Conservation (phyloP, 495 filamentous ascomycete genomes). For the Xylaria palmicola region DNA sequence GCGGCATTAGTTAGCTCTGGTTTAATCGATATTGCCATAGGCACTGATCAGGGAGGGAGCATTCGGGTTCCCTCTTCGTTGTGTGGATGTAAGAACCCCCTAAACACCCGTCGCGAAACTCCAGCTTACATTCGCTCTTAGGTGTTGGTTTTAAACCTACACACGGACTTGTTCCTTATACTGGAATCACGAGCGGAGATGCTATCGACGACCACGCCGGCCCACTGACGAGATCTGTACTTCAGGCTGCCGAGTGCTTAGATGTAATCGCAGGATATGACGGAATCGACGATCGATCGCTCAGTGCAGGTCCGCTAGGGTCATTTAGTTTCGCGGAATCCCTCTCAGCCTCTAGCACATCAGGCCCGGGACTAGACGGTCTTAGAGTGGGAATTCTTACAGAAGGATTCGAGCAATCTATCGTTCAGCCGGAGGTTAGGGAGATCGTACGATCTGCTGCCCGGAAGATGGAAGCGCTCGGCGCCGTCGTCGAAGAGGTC, state of each 20-base stretch:
- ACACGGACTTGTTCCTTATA: conserved; percentile 50
- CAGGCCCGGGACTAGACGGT: conserved; percentile 32
- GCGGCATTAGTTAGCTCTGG: conserved; percentile 73
- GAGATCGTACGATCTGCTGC: conserved; percentile 41
- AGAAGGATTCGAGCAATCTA: conserved; percentile 41
- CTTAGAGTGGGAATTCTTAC: conserved; percentile 47
- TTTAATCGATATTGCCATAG: conserved; percentile 72
- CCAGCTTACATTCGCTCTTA: conserved; percentile 22
- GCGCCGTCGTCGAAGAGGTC: conserved; percentile 49
- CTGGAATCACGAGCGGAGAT: conserved; percentile 40
- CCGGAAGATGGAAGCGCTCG: conserved; percentile 42
- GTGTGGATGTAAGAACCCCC: conserved; percentile 62
- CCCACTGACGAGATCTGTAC: conserved; percentile 41
- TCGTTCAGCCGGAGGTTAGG: conserved; percentile 41
- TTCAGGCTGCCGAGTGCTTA: conserved; percentile 47
- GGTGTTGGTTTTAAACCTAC: conserved; percentile 88
- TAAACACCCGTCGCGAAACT: conserved; percentile 48
- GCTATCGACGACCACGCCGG: conserved; percentile 42
- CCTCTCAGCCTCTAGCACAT: neutral
- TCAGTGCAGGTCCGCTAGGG: conserved; percentile 26
- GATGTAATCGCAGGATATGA: conserved; percentile 52
- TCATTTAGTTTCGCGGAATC: conserved; percentile 25
- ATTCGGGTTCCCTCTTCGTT: conserved; percentile 89
- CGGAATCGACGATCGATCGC: conserved; percentile 49
- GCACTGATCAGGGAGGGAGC: conserved; percentile 90